These are phyloP conservation scores for Dendrobium nobile DNA, from an alignment of 106 monocot genomes.

Conservation along the genomic window DNA sequence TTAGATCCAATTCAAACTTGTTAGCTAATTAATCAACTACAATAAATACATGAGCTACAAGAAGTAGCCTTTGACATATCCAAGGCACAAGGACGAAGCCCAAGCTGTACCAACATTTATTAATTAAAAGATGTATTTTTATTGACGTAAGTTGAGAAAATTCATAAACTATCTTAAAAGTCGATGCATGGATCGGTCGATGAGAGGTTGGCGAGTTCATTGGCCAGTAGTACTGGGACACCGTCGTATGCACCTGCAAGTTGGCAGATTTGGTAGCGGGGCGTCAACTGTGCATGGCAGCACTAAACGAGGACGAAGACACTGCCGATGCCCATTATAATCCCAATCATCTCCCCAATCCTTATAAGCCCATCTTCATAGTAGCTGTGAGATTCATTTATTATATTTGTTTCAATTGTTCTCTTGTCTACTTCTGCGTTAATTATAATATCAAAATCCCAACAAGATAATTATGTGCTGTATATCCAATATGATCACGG, in stretches of 20 bases:
- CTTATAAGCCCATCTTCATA: too few relatives aligned
- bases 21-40: background rate
- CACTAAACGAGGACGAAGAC: conserved; percentile 11
- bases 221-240: conserved; percentile 48
- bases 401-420: too few relatives aligned
- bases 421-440: too few relatives aligned
- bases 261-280: conserved; percentile 24
- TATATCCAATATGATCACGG: too few relatives aligned
- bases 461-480: too few relatives aligned
- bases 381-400: too few relatives aligned
- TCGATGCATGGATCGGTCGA: too few relatives aligned
- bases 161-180: too few relatives aligned
- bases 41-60: background rate
- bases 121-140: background rate
- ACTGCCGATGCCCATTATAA: background rate
- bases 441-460: too few relatives aligned
- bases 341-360: background rate
- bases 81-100: conserved; percentile 4
- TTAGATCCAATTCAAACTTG: too few relatives aligned
- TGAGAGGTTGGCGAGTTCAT: conserved; percentile 56
- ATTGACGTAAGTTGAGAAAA: too few relatives aligned
- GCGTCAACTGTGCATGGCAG: conserved; percentile 6
- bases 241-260: conserved; percentile 12
- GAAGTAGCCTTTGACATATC: conserved; percentile 7
- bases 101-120: conserved; percentile 6